Evolutionary conservation across 2,329 filamentous ascomycete genomes (phyloP), one percentile per base, ranked within the genome.

Genomic region (Colletotrichum sp.): DNA sequence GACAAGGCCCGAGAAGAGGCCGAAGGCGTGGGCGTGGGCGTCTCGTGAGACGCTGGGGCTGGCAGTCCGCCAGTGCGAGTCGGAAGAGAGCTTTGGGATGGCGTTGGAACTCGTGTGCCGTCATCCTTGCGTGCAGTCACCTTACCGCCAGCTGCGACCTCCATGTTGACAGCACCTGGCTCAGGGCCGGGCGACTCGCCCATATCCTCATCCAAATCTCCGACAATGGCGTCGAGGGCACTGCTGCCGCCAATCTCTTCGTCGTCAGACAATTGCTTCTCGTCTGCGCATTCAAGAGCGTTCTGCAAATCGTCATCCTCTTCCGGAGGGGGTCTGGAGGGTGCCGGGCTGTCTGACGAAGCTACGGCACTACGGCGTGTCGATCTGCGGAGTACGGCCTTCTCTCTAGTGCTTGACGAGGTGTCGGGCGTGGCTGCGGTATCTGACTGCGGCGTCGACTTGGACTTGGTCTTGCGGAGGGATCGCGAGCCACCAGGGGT

Each of bases 71-170:
- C 83, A 70, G 82, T 75, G 79, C 88, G 80, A 82, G 79, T 85
- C 15, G 87, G 85, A 32, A 85, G 79, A 34, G 84, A 83, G 60
- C 83, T 87, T 75, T 95, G 93, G 1, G 93, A 93, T 7, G 96
- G 96, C 3, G 96, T 98, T 10, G 94, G 91, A 71, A 99, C 92
- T 75, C 95, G 90, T 5, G 95, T 98, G 7, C 96, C 96, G 82
- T 98, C 96, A 80, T 98, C 96, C 81, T 97, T 96, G 67, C 94
- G 94, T 52, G 96, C 96, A 2, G 95, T 98, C 16, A 98, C 94
- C 82, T 95, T 98, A 16, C 96, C 96, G 24, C 93, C 94, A 21
- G 94, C 93, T 52, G 93, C 96, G 57, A 98, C 92, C 84, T 99
- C 96, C 82, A 99, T 91, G 80, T 95, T 98, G 36, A 99, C 95